Evolutionary conservation across 176 grass and related monocot species (phyloP), one percentile per base, ranked within the genome.

Genomic region (Lolium perenne): DNA sequence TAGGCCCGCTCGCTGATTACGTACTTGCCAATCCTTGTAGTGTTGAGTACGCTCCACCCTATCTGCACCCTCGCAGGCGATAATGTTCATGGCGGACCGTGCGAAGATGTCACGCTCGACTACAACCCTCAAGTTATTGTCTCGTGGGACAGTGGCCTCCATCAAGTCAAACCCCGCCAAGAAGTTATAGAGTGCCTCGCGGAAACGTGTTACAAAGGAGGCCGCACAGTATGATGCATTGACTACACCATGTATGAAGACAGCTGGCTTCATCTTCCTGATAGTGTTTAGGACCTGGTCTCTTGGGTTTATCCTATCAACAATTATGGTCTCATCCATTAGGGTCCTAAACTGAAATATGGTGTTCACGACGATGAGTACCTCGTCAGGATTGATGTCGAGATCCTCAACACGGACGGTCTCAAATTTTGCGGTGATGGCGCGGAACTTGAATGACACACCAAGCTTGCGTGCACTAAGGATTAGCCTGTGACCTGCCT

Each of bases 1-100:
- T 38, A 88, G 66, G 38, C 86, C 86, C 0, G 86, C 85, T 41
- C 86, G 75, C 14, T 71, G 82, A 80, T 72, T 71, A 67, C 86
- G 64, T 47, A 71, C 76, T 57, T 91, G 82, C 86, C 90, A 91
- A 40, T 88, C 81, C 53, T 81, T 91, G 67, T 91, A 91, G 11
- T 71, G 88, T 60, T 91, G 50, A 7, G 48, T 71, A 40, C 90
- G 87, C 67, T 78, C 70, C 63, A 88, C 85, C 26, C 77, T 55
- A 20, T 87, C 90, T 12, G 73, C 66, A 32, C 90, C 86, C 79
- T 91, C 86, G 56, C 90, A 91, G 3, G 90, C 72, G 5, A 88
- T 82, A 68, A 87, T 59, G 76, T 91, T 91, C 48, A 85, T 65
- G 23, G 67, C 76, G 47, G 10, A 26, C 38, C 76, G 64, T 16